Evolutionary conservation across 2,329 filamentous ascomycete species (phyloP), one percentile per base, ranked within the genome.

Genomic region (Podosphaera aphanis): DNA sequence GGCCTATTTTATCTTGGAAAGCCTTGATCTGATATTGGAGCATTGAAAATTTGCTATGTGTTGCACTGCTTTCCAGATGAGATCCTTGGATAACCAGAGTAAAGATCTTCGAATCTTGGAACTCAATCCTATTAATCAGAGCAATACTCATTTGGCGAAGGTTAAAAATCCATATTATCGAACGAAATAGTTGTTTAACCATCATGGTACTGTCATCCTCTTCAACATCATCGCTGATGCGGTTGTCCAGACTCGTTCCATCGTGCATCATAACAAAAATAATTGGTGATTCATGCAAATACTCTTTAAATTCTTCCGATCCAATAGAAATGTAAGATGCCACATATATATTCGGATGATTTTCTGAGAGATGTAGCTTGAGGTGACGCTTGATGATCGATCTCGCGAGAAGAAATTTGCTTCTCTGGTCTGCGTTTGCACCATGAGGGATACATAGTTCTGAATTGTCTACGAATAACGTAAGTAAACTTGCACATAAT

Each of bases 251-350:
- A n/a, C 23, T 44, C 41, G 60, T 53, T 16, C 76, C 78, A 56
- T 83, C 75, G 51, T 81, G 76, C 45, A 70, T 73, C 63, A 85
- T 70, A 45, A 83, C 61, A 52, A 84, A 82, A 55, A 80, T 76
- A 2, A 75, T 63, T 0, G 72, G 68, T 20, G 68, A 66, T 1
- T 57, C 55, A 2, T 62, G 51, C 1, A 81, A 61, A 53, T 82
- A 80, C 1, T 65, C 53, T 4, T 58, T 49, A 52, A 82, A 84
- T 0, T 61, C 62, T 0, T 57, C 43, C 36, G 68, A 67, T 11
- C 64, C 57, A 13, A 70, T 54, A 1, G 66, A 67, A 5, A 63
- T 55, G 42, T 65, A 61, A 37, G 71, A 60, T 44, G 62, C 59
- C 51, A 71, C 51, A 27, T 46, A 52, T 19, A 60, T 51, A 35